These are phyloP conservation scores for Cystobasidium sp. DNA, from an alignment of 1,284 basidiomycete genomes.

Conservation along the genomic window DNA sequence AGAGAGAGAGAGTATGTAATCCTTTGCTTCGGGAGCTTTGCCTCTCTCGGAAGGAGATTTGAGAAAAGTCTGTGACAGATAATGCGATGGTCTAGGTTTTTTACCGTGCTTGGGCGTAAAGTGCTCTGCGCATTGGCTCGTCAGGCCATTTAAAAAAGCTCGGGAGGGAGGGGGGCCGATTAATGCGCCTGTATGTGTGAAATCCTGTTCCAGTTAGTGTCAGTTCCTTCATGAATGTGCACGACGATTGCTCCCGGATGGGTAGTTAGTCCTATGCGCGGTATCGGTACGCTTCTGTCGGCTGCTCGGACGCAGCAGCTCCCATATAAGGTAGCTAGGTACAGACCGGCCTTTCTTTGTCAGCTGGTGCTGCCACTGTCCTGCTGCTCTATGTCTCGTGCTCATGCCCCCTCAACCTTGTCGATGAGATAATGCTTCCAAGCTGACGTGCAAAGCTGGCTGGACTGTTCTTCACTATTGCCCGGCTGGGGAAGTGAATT, in stretches of 20 bases:
- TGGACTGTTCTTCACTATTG: too few relatives aligned
- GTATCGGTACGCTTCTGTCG: background rate
- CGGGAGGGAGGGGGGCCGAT: background rate
- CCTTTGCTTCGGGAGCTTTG: conserved; percentile 5
- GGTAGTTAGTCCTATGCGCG: background rate
- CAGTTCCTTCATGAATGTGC: background rate
- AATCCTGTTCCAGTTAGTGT: background rate
- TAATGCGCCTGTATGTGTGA: background rate
- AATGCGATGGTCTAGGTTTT: background rate
- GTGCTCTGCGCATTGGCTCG: background rate
- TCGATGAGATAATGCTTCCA: background rate
- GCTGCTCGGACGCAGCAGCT: too few relatives aligned
- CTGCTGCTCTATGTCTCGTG: background rate
- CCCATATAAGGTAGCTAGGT: too few relatives aligned
- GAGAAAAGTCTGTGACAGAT: background rate
- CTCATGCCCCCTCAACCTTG: background rate
- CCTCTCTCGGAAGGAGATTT: conserved; percentile 1
- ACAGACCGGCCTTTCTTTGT: background rate
- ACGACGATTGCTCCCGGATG: conserved; percentile 7
- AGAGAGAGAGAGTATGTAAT: background rate
- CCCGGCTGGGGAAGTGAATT: too few relatives aligned
- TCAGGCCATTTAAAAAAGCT: background rate
- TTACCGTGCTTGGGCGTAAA: background rate
- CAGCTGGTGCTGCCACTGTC: background rate
- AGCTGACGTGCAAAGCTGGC: background rate